Base-by-base conservation (phyloP, 148 eudicot species). In the Chenopodium quinoa region DNA sequence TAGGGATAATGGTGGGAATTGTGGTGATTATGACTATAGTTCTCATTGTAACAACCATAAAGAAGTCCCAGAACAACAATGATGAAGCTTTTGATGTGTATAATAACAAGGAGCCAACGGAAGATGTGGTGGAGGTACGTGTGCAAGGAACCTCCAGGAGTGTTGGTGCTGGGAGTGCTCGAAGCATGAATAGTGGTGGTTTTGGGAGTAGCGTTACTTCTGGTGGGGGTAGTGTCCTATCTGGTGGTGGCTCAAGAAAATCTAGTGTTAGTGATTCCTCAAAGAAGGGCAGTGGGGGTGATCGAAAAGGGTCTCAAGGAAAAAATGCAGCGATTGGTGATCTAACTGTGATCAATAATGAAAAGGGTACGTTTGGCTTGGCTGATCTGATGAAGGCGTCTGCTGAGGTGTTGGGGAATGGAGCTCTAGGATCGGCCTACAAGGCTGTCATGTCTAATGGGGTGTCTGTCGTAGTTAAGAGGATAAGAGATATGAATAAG, bases 321-420 rank as follows among this genome's bases (percentile, higher is more conserved):
- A 87, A 81, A 58, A 66, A 82, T 27, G 66, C 25, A 9, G 86
- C 78, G 56, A 81, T 83, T 27, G 84, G 82, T 72, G 94, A 92
- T 72, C 82, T 92, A 11, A 84, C 84, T 17, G 37, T 92, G 83
- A 79, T 92, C 50, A 92, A 91, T 52, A 75, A 85, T 11, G 94
- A 92, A 47, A 91, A 84, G 79, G 94, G 97, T 25, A n/a, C 77
- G 22, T 92, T 92, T 79, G 91, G 94, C 37, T 54, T 92, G 86
- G 90, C 88, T 4, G 97, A 91, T 80, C 81, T 92, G 84, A 91
- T 92, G 97, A 92, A 90, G 89, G 97, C 97, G 3, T 89, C 92
- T 0, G 97, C 97, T 0, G 97, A 92, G 83, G 90, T 91, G 52
- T 83, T 92, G 7, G 97, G 93, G 19, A 92, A 85, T 40, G 91